phyloP scores from a whole-genome alignment of 2,329 filamentous ascomycete species.

The Penicillium sp. region DNA sequence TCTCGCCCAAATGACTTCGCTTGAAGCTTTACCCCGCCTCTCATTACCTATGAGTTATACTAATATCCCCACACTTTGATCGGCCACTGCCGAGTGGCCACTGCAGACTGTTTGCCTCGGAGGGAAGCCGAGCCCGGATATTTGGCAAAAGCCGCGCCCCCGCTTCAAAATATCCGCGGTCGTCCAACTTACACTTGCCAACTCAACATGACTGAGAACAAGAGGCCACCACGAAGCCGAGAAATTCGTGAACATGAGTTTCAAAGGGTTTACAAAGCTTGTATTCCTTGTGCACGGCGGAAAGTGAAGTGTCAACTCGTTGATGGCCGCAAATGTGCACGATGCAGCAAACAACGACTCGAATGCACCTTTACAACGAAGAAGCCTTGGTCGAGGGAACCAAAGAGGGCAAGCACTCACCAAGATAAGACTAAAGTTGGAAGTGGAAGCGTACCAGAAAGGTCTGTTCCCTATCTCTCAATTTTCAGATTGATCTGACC shows the following conservation, averaged over 20 bases:
- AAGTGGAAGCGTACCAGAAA: not conserved
- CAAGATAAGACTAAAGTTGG: not conserved
- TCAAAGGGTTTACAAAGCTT: constrained; percentile 54
- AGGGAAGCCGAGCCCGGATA: constrained; percentile 5
- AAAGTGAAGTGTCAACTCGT: constrained; percentile 52
- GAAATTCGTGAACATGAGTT: constrained; percentile 38
- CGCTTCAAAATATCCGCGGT: constrained; percentile 11
- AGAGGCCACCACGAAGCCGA: constrained; percentile 20
- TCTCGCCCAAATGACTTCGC: too few species aligned
- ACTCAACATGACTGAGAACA: constrained; percentile 11
- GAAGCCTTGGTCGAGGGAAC: constrained; percentile 31
- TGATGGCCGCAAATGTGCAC: constrained; percentile 39
- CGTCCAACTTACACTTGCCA: not conserved
- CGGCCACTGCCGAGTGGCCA: not conserved
- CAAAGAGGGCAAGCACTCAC: not conserved
- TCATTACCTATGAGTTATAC: too few species aligned
- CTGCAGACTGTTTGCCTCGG: not conserved
- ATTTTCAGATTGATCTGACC: not conserved
- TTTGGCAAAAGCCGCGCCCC: constrained; percentile 13
- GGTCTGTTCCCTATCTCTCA: not conserved
- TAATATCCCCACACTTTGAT: not conserved
- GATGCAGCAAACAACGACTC: constrained; percentile 49
- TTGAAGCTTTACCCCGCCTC: too few species aligned
- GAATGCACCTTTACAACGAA: constrained; percentile 46
- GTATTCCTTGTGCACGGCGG: constrained; percentile 50